Conservation (phyloP, 257 asterid genomes). For the Henckelia pumila region DNA sequence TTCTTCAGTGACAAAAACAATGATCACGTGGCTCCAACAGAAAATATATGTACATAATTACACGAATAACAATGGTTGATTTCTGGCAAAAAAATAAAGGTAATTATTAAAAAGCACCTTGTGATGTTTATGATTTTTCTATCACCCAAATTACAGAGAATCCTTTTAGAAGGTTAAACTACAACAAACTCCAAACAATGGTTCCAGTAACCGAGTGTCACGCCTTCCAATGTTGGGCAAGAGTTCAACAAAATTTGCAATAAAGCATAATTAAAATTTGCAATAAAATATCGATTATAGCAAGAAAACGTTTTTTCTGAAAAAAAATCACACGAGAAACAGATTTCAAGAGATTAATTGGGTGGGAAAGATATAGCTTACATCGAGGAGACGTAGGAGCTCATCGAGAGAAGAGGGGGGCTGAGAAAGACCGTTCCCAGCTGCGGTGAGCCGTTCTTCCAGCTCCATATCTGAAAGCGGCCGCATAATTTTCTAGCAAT, state of each 20-base stretch:
- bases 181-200: background rate
- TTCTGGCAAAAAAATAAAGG: background rate
- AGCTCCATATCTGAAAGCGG: slow-evolving; percentile 23
- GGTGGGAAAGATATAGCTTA: slow-evolving; percentile 31
- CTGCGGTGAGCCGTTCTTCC: slow-evolving; percentile 59
- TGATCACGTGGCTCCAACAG: background rate
- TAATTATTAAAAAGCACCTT: slow-evolving; percentile 1
- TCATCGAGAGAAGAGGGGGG: slow-evolving; percentile 61
- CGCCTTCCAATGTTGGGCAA: background rate
- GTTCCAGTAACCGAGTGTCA: background rate
- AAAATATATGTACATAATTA: background rate
- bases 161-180: background rate
- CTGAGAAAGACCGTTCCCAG: slow-evolving; percentile 63
- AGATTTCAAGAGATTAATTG: background rate
- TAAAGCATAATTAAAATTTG: too few species aligned
- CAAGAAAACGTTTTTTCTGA: too few species aligned
- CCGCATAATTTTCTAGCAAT: background rate
- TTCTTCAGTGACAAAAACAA: slow-evolving; percentile 1
- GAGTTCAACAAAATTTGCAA: too few species aligned
- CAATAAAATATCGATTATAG: too few species aligned
- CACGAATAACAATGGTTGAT: background rate
- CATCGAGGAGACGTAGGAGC: slow-evolving; percentile 78
- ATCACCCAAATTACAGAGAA: background rate
- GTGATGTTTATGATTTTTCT: background rate
- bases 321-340: background rate